Evolutionary conservation across 1,284 basidiomycete species (phyloP), one percentile per base, ranked within the genome.

Genomic region (Ganoderma multipileum): DNA sequence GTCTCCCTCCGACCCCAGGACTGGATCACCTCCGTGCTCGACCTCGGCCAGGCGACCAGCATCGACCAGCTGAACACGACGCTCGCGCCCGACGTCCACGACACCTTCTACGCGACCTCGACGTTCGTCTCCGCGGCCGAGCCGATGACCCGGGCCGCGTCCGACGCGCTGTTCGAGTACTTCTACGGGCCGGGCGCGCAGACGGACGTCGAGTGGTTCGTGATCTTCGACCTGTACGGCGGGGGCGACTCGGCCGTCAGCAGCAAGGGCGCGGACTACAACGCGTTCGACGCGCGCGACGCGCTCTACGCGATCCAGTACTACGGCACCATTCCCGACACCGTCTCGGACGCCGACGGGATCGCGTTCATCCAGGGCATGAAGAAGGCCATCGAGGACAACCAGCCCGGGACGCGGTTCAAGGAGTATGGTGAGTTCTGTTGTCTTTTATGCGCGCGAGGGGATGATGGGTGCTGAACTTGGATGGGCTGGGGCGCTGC

Each of bases 331-430:
- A 68, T 68, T 38, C 67, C 67, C 5, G 36, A 1, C 11, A 26
- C 39, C 9, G 67, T 68, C 39, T 44, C 50, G 3, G 63, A 64
- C 41, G 59, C 39, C 30, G 63, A 68, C n/a, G 67, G 58, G 20
- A 64, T 68, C 28, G 55, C 54, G 59, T 68, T 68, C 67, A 61
- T 68, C 50, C 67, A 68, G 47, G 67, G 67, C 57, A 68, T 68
- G 67, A 64, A 64, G 62, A 58, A n/a, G 18, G 57, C 67, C 5
- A 30, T 68, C 11, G 67, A 68, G 63, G 36, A 54, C 26, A 64
- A 64, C 63, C 62, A 64, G 63, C 62, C 57, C 8, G 36, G 28
- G 26, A 68, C 67, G 28, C 26, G 8, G 30, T 68, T 68, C 50
- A 60, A 63, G 58, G 67, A 64, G 47, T 68, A 68, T 33, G 65